Conservation (phyloP, 495 filamentous ascomycete genomes). For the Aspergillus kassunensis region DNA sequence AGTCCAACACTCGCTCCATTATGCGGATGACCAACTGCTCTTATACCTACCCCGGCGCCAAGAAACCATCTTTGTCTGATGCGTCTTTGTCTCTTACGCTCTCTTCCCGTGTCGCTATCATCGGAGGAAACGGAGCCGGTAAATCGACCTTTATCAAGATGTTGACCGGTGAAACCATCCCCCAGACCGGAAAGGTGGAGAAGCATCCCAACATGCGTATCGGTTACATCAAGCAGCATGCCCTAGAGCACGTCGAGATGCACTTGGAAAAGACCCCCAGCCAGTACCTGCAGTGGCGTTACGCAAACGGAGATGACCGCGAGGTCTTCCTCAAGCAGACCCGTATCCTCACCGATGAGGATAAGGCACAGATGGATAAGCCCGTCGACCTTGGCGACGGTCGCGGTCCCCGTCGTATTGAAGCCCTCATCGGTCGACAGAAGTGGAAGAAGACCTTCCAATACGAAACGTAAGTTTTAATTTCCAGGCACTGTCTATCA, state of each 20-base stretch:
- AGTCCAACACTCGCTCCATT: constrained; percentile 88
- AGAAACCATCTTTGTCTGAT: constrained; percentile 81
- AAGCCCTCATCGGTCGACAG: constrained; percentile 89
- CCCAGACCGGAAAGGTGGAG: constrained; percentile 83
- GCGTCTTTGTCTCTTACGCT: constrained; percentile 83
- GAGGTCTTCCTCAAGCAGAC: constrained; percentile 98
- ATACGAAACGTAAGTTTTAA: constrained; percentile 81
- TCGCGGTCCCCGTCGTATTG: constrained; percentile 70
- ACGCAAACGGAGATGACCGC: constrained; percentile 92
- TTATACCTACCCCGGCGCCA: constrained; percentile 82
- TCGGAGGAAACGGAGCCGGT: constrained; percentile 95
- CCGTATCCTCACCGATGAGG: constrained; percentile 77
- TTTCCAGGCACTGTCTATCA: neutral
- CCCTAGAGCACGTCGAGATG: constrained; percentile 98
- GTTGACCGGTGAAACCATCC: constrained; percentile 91
- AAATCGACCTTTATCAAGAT: constrained; percentile 99
- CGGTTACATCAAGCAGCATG: constrained; percentile 99
- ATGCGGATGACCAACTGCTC: constrained; percentile 90
- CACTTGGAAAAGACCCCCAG: constrained; percentile 98
- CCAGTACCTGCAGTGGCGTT: constrained; percentile 98
- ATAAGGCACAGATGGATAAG: constrained; percentile 87
- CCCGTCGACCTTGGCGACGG: constrained; percentile 79
- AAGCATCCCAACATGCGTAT: constrained; percentile 99
- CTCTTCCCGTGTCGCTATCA: constrained; percentile 91
- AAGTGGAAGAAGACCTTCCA: constrained; percentile 99